Percentiles rank a stretch among this genome's conserved stretches.
These are phyloP conservation scores for Hypoxylon fragiforme DNA, from an alignment of 495 filamentous ascomycete species.

Conservation along the genomic window DNA sequence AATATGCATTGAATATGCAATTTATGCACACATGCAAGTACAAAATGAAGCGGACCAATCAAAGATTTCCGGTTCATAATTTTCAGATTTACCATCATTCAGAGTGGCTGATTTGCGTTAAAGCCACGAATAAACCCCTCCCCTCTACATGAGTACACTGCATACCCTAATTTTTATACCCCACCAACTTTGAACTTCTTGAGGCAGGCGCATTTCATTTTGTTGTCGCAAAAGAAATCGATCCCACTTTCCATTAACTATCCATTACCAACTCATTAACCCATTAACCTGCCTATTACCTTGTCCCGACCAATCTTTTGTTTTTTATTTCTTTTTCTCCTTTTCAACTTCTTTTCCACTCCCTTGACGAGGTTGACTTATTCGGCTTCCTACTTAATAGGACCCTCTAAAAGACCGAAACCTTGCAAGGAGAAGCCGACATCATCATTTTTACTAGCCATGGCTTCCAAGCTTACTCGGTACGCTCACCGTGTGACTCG, in stretches of 20 bases:
- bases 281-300: too few species aligned
- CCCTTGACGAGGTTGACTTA: too few species aligned
- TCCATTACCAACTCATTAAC: background rate
- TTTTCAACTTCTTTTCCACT: constrained; percentile 19
- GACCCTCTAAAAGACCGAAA: background rate
- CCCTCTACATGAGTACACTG: background rate
- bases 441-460: constrained; percentile 24
- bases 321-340: constrained; percentile 6
- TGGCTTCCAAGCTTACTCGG: constrained; percentile 48
- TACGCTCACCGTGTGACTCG: constrained; percentile 17
- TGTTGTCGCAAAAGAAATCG: constrained; percentile 18
- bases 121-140: constrained; percentile 26
- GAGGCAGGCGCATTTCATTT: constrained; percentile 27
- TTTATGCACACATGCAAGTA: too few species aligned
- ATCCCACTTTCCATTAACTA: background rate
- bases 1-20: too few species aligned
- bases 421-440: constrained; percentile 7
- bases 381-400: constrained; percentile 15
- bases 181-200: constrained; percentile 18
- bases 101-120: constrained; percentile 19
- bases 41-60: constrained; percentile 18
- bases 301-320: too few species aligned
- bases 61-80: constrained; percentile 23
- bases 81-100: constrained; percentile 13
- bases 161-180: constrained; percentile 34